Conservation (phyloP, 768 basidiomycete species). For the Kwoniella bestiolae region DNA sequence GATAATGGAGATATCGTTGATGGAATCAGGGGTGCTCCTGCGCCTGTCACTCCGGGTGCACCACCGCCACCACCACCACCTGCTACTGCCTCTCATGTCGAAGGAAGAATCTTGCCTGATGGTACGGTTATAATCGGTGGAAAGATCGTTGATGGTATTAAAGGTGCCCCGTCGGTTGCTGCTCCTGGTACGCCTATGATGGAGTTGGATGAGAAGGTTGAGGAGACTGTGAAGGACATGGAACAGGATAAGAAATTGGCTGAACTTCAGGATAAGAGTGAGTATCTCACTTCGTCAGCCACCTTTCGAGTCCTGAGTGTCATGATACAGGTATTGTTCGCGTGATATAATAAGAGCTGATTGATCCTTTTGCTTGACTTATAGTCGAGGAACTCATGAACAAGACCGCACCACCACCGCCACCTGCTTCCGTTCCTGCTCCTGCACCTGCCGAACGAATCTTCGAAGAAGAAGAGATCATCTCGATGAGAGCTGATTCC, state of each 20-base stretch:
- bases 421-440: neutral
- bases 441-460: constrained; percentile 8
- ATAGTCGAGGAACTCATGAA: constrained; percentile 51
- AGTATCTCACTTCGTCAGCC: constrained; percentile 11
- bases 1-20: constrained; percentile 48
- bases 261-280: constrained; percentile 49
- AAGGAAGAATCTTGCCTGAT: constrained; percentile 47
- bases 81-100: constrained; percentile 32
- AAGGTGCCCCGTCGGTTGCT: constrained; percentile 34
- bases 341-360: too few species aligned
- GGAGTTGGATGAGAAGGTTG: constrained; percentile 9
- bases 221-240: constrained; percentile 35
- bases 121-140: constrained; percentile 49
- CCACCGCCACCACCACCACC: constrained; percentile 35
- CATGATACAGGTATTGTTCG: too few species aligned
- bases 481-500: constrained; percentile 5
- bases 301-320: too few species aligned
- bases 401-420: constrained; percentile 23
- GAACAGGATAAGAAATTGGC: constrained; percentile 53
- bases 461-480: constrained; percentile 24
- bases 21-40: constrained; percentile 45
- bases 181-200: constrained; percentile 17
- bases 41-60: constrained; percentile 28
- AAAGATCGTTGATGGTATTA: constrained; percentile 50
- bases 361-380: neutral